phyloP scores from a whole-genome alignment of 148 eudicot species.

The Diospyros kaki region DNA sequence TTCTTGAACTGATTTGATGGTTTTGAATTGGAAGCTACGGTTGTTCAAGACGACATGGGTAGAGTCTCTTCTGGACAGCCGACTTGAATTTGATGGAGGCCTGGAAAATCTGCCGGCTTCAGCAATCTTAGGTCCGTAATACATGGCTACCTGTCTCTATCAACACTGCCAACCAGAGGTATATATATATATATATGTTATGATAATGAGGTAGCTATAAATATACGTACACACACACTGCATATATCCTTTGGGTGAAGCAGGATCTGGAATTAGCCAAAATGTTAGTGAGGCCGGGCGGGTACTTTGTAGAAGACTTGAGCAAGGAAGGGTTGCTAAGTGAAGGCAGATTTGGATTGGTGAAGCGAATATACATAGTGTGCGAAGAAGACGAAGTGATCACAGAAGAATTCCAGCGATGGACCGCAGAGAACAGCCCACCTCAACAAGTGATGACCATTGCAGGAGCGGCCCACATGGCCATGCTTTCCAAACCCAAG shows the following conservation, averaged over 20 bases:
- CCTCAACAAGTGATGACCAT: slow-evolving; percentile 37
- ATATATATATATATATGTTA: no score
- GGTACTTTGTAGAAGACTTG: slow-evolving; percentile 24
- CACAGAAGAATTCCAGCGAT: slow-evolving; percentile 29
- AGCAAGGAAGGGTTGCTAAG: slow-evolving; percentile 12
- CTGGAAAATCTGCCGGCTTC: slow-evolving; percentile 24
- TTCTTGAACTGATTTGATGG: no score
- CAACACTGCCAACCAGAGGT: slow-evolving; percentile 37
- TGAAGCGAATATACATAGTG: slow-evolving; percentile 32
- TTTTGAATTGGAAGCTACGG: no score
- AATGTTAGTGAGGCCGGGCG: slow-evolving; percentile 19
- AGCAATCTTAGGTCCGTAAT: slow-evolving; percentile 29
- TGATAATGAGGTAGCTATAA: no score
- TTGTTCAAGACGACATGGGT: slow-evolving; percentile 10
- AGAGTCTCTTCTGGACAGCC: slow-evolving; percentile 31
- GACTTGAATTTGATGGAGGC: slow-evolving; percentile 26
- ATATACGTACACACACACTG: no score
- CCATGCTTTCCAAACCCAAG: slow-evolving; percentile 40
- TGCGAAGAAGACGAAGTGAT: slow-evolving; percentile 31
- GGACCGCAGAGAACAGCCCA: slow-evolving; percentile 39
- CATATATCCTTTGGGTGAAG: not conserved
- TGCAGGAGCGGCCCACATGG: slow-evolving; percentile 49
- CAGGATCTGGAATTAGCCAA: slow-evolving; percentile 25
- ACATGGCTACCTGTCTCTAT: slow-evolving; percentile 28
- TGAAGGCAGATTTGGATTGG: slow-evolving; percentile 31